Percentiles rank a stretch among this genome's conserved stretches.
These are phyloP conservation scores for Cytospora chrysosperma DNA, from an alignment of 2,329 filamentous ascomycete genomes.

Conservation along the genomic window DNA sequence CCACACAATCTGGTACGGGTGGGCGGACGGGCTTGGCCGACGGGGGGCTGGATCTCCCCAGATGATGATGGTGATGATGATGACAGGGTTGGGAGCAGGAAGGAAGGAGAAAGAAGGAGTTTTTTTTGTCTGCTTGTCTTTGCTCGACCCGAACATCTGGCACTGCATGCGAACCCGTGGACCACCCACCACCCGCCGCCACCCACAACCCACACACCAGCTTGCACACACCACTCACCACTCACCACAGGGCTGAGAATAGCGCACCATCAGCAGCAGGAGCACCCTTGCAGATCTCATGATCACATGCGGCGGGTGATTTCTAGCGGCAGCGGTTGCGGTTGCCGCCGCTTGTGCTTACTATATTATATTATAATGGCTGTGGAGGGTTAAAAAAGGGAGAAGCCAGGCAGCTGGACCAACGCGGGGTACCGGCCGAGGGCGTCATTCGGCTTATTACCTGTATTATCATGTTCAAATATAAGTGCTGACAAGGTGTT, in stretches of 20 bases:
- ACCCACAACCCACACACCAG: not conserved
- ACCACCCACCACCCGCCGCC: too few species aligned
- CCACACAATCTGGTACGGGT: too few species aligned
- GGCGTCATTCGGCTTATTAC: too few species aligned
- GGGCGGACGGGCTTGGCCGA: slow-evolving; percentile 3
- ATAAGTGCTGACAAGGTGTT: too few species aligned
- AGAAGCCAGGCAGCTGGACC: too few species aligned
- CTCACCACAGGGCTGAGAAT: slow-evolving; percentile 22
- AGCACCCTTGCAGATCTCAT: slow-evolving; percentile 9
- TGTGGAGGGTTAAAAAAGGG: not conserved
- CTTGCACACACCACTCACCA: not conserved
- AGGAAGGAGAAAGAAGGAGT: too few species aligned
- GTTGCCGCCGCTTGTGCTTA: not conserved
- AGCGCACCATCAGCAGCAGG: too few species aligned
- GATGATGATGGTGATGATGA: too few species aligned
- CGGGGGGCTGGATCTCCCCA: not conserved
- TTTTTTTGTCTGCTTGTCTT: too few species aligned
- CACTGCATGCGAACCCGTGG: slow-evolving; percentile 3
- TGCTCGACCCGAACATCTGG: not conserved
- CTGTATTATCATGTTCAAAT: too few species aligned
- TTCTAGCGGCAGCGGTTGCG: not conserved
- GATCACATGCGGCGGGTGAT: slow-evolving; percentile 11
- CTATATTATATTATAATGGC: not conserved
- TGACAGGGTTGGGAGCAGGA: too few species aligned
- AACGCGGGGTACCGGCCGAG: too few species aligned